phyloP scores from a whole-genome alignment of 441 rosid genomes.

The Hura crepitans region DNA sequence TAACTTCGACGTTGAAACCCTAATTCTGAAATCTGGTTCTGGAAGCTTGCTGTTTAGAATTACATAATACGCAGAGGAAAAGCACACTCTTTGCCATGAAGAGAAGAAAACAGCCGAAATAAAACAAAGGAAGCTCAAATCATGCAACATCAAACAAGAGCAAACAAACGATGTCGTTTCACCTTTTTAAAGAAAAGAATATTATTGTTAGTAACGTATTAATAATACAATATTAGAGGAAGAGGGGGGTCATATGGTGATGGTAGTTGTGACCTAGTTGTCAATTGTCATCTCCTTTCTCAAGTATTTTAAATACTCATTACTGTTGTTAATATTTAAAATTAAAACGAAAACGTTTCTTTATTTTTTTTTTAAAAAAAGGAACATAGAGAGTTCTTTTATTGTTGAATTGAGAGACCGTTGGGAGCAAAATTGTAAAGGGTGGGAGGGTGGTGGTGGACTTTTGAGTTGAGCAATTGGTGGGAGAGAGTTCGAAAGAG shows the following conservation, averaged over 20 bases:
- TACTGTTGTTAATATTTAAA: neutral
- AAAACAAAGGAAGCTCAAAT: conserved; percentile 6
- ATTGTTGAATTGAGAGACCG: neutral
- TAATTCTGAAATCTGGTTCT: neutral
- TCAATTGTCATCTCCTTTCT: conserved; percentile 9
- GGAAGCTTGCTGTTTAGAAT: neutral
- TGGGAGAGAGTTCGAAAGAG: too few relatives aligned
- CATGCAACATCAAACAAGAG: conserved; percentile 3
- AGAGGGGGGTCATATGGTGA: neutral
- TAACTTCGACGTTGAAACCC: neutral
- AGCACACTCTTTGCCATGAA: conserved; percentile 4
- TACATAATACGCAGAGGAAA: neutral
- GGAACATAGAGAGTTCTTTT: neutral
- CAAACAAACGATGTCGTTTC: too few relatives aligned
- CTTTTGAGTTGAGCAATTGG: neutral
- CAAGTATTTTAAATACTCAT: neutral
- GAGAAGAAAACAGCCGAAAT: neutral
- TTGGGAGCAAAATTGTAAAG: conserved; percentile 2
- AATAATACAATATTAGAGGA: neutral
- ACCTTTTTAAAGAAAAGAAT: too few relatives aligned
- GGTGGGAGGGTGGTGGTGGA: too few relatives aligned
- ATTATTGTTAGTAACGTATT: neutral
- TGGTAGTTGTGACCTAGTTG: conserved; percentile 4
- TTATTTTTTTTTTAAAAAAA: neutral
- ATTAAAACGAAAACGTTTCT: neutral